Evolutionary conservation across 192 early-diverging fungal species (phyloP), one percentile per base, ranked within the genome.

Genomic region (Coemansia sp.): DNA sequence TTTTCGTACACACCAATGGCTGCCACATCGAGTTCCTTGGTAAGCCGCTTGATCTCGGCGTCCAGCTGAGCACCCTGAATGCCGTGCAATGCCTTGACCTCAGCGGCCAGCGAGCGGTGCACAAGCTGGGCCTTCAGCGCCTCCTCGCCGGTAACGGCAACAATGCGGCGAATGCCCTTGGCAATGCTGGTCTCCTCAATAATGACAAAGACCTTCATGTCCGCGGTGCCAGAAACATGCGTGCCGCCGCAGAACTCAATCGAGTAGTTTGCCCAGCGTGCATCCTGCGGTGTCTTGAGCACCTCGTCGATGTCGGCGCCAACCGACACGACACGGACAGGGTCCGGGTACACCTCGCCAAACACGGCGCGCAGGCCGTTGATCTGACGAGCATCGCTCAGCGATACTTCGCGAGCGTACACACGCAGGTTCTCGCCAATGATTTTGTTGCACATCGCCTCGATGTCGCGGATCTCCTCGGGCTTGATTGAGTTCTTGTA

Each of bases 231-330:
- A 21, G 83, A 80, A 24, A 97, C 95, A 63, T 98, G 97, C 10
- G 96, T 98, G 67, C 97, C 97, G 66, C 97, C 97, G 72, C 97
- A 98, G 77, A 98, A 94, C 82, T 98, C 97, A 58, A 98, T 87
- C 38, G 91, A 93, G 59, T 87, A 88, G 47, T 82, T 82, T 14
- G 72, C 70, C 97, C 97, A 99, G 58, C 87, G 84, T 28, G 82
- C 80, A 65, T 94, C 92, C 21, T 83, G 71, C 5, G 91, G 88
- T 77, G 91, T 84, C 58, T 84, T 82, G 23, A 96, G 74, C n/a
- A 99, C 80, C 24, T 92, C 89, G 60, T 93, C 89, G 15, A 97
- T 83, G 66, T 91, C 88, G 60, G 85, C 86, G 17, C 95, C 94
- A 76, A 99, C 87, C 4, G 93, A 90, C 5, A 99, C 93, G 23